Evolutionary conservation across 257 asterid genomes (phyloP), one percentile per base, ranked within the genome.

Genomic region (Lantana camara): DNA sequence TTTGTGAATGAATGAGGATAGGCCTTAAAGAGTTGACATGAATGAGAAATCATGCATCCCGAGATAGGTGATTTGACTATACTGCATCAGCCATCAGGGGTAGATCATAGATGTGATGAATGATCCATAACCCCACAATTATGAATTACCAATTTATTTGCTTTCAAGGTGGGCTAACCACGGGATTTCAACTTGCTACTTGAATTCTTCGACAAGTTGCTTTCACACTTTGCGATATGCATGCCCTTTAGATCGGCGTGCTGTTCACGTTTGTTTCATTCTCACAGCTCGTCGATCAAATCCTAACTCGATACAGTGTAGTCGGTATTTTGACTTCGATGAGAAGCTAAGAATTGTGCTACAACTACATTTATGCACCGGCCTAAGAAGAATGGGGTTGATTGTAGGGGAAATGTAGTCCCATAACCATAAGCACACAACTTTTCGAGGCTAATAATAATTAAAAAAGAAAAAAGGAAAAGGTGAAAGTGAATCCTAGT

Each of bases 131-230:
- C 34, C 51, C 38, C 32, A 66, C 16, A 48, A 47, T 9, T 44
- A 49, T 27, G 30, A 72, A 41, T 1, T 47, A 57, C 9, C 50
- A n/a, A 67, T 45, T 73, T 5, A 35, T 16, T 78, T 13, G 50
- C 59, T 51, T 71, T 72, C 44, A 58, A 50, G 37, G 72, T 72
- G 44, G 74, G 66, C 30, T 46, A 67, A 9, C 53, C 78, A 79
- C 68, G 64, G 23, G 40, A 62, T 69, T 53, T 49, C 72, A 72
- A 73, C 57, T 66, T 70, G 80, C 52, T 66, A 34, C 69, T 49
- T 44, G 5, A 51, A 50, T 60, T 70, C 64, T 54, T 15, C 68
- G 60, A 38, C 22, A 7, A 46, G 81, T 73, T 78, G 87, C 84
- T 73, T 68, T 82, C 92, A 71, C 79, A 78, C 3, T 13, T 59